Percentiles rank a stretch among this genome's conserved stretches.
phyloP scores from a whole-genome alignment of 2,329 filamentous ascomycete genomes.

The Ceratocystis diversiconidia region DNA sequence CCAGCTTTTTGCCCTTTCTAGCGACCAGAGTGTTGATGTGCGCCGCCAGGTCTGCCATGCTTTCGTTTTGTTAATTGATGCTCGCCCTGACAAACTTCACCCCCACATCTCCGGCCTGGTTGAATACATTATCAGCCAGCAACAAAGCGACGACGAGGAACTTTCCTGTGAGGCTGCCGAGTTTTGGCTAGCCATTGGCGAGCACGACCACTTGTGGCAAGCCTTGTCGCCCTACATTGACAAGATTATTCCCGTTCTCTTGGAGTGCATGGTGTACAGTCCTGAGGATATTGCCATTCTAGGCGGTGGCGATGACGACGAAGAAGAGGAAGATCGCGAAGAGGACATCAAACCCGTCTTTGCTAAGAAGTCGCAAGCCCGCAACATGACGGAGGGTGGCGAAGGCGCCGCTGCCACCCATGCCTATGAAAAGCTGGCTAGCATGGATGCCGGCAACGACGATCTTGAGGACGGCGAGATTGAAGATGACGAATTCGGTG shows the following conservation, averaged over 20 bases:
- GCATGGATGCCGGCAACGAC: conserved; percentile 48
- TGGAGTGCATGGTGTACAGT: conserved; percentile 92
- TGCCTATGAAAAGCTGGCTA: conserved; percentile 39
- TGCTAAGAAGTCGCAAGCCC: conserved; percentile 51
- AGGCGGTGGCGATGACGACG: conserved; percentile 74
- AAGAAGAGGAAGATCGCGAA: conserved; percentile 75
- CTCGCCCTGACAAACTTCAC: conserved; percentile 75
- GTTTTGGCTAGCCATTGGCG: conserved; percentile 90
- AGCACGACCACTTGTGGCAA: conserved; percentile 67
- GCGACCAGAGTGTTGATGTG: conserved; percentile 66
- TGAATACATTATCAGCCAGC: conserved; percentile 83
- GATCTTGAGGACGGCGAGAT: conserved; percentile 80
- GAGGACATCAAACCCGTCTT: conserved; percentile 91
- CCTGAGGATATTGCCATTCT: conserved; percentile 82
- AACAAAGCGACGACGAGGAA: conserved; percentile 75
- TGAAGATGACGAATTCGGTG: conserved; percentile 56
- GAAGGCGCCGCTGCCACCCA: conserved; percentile 23
- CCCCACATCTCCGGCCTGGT: conserved; percentile 81
- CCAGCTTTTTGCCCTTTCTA: conserved; percentile 67
- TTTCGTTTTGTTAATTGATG: conserved; percentile 83
- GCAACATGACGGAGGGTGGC: conserved; percentile 37
- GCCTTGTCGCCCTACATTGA: conserved; percentile 62
- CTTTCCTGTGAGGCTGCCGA: conserved; percentile 89
- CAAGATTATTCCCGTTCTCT: conserved; percentile 77
- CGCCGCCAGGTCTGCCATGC: conserved; percentile 85